These are phyloP conservation scores for Millerozyma acaciae DNA, from an alignment of 805 yeast species.

Conservation along the genomic window DNA sequence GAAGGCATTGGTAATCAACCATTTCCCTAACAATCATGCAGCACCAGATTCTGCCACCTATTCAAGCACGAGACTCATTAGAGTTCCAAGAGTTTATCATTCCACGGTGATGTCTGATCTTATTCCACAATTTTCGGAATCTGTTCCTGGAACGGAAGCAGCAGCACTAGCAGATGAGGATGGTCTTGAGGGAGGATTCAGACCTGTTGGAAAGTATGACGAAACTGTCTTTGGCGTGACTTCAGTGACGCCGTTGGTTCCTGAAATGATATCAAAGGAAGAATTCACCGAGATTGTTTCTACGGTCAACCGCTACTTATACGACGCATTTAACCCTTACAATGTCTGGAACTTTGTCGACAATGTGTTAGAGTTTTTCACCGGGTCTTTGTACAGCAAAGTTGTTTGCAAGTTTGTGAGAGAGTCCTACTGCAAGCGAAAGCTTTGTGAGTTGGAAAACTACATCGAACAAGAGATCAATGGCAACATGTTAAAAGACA, in stretches of 20 bases:
- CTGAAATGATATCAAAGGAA: constrained; percentile 18
- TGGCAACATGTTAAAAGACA: constrained; percentile 8
- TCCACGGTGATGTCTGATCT: constrained; percentile 25
- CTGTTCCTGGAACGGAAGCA: constrained; percentile 58
- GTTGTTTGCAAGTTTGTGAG: constrained; percentile 13
- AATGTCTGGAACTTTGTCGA: constrained; percentile 23
- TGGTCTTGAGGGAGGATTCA: constrained; percentile 17
- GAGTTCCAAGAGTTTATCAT: constrained; percentile 55
- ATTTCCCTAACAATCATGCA: constrained; percentile 59
- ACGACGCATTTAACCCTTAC: constrained; percentile 37
- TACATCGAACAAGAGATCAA: constrained; percentile 20
- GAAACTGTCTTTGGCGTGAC: constrained; percentile 48
- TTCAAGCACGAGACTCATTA: constrained; percentile 50
- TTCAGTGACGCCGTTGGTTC: constrained; percentile 47
- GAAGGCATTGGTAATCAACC: constrained; percentile 49
- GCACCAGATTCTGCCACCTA: constrained; percentile 24
- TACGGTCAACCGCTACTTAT: constrained; percentile 40
- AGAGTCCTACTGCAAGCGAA: constrained; percentile 23
- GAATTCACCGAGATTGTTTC: constrained; percentile 43
- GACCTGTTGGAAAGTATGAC: constrained; percentile 34
- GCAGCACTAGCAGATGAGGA: constrained; percentile 33
- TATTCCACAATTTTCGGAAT: constrained; percentile 54
- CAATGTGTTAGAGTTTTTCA: constrained; percentile 39
- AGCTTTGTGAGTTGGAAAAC: constrained; percentile 38
- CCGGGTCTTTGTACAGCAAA: constrained; percentile 31